These are phyloP conservation scores for Arachnomyces sp. DNA, from an alignment of 2,329 filamentous ascomycete genomes.

Conservation along the genomic window DNA sequence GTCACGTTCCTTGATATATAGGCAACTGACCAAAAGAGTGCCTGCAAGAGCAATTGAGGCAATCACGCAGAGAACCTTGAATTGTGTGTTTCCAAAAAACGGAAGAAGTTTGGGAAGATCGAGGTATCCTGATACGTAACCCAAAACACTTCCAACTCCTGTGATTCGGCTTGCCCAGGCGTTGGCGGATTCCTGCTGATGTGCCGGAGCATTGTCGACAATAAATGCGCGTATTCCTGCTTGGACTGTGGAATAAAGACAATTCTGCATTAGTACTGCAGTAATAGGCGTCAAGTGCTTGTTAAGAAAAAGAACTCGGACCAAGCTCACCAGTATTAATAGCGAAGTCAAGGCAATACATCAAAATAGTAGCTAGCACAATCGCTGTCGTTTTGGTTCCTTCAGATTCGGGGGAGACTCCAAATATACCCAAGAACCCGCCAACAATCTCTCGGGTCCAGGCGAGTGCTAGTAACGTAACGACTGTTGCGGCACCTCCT, in stretches of 20 bases:
- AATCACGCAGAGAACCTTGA: constrained; percentile 84
- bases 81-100: constrained; percentile 80
- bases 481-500: constrained; percentile 59
- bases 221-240: constrained; percentile 87
- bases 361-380: constrained; percentile 71
- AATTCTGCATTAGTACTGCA: constrained; percentile 9
- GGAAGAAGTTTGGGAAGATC: constrained; percentile 67
- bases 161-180: constrained; percentile 85
- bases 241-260: constrained; percentile 64
- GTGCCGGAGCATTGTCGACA: constrained; percentile 81
- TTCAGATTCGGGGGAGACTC: constrained; percentile 57
- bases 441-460: constrained; percentile 68
- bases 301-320: not conserved
- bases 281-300: not conserved
- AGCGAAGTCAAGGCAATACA: constrained; percentile 87
- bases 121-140: constrained; percentile 79
- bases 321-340: constrained; percentile 71
- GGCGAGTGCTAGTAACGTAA: constrained; percentile 61
- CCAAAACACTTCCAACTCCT: constrained; percentile 83
- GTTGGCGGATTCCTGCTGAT: constrained; percentile 90
- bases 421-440: constrained; percentile 62
- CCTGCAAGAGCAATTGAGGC: constrained; percentile 64
- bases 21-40: constrained; percentile 65
- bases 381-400: constrained; percentile 62
- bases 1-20: constrained; percentile 68